These are phyloP conservation scores for Lactarius vividus DNA, from an alignment of 768 basidiomycete genomes.

Conservation along the genomic window DNA sequence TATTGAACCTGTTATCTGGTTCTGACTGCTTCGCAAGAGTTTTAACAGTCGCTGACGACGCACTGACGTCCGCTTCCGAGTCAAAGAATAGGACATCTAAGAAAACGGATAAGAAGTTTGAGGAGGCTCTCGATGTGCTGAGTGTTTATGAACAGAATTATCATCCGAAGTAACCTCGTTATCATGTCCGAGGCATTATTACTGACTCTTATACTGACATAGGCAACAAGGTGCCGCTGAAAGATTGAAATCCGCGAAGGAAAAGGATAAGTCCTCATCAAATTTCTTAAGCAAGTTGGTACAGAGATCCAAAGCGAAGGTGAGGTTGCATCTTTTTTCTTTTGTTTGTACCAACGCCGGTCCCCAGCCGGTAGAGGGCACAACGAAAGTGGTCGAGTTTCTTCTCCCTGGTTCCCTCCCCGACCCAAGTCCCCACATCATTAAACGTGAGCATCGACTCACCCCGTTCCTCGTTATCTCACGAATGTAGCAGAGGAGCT, in stretches of 20 bases:
- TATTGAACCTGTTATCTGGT: not conserved
- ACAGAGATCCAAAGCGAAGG: not conserved
- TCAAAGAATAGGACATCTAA: not conserved
- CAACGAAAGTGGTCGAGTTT: not conserved
- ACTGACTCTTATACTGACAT: not conserved
- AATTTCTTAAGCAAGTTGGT: not conserved
- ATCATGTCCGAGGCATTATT: not conserved
- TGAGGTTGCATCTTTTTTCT: not conserved
- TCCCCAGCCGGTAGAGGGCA: not conserved
- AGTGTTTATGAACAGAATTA: not conserved
- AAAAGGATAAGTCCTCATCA: not conserved
- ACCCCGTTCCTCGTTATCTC: not conserved
- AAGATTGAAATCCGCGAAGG: not conserved
- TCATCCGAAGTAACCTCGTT: not conserved
- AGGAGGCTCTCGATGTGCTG: not conserved
- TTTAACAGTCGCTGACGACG: conserved; percentile 1
- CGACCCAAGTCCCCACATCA: not conserved
- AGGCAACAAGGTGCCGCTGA: not conserved
- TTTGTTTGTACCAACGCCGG: too few species aligned
- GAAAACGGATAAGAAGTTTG: not conserved
- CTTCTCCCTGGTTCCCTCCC: not conserved
- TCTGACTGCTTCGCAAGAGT: not conserved
- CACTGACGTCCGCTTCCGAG: not conserved
- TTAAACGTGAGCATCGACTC: not conserved
- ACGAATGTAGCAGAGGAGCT: conserved; percentile 5